Base-by-base conservation (phyloP, 1,139 yeast species). In the Geotrichum restrictum region DNA sequence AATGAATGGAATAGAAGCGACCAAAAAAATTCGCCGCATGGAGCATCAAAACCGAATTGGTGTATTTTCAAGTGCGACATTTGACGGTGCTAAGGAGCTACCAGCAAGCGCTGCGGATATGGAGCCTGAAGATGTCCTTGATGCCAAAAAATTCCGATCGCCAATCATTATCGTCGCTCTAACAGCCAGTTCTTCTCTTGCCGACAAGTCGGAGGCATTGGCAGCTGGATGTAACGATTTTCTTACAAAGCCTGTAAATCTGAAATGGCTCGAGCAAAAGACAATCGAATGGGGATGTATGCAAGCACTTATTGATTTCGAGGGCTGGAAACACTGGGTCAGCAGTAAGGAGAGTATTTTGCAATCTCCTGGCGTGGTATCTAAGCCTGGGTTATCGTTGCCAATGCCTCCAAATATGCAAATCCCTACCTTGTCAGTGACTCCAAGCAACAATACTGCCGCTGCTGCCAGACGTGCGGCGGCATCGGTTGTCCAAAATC, bases 181-280 rank as follows among this genome's bases (percentile, higher is more conserved):
- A 51, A 93, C 98, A 1, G 98, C 98, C 0, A 83, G 93, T 13
- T 86, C 94, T 18, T 80, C 94, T 21, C 82, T 85, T n/a, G 83
- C 84, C 29, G 98, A 91, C 69, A 82, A 87, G 65, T 84, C 88
- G 59, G 88, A 88, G 64, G 98, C 98, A 0, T 74, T 93, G 56
- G 86, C 95, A 45, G 97, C 98, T 1, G 98, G 98, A 44, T 93
- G 98, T 70, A 93, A 93, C 65, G 98, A 93, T 69, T 93, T 85
- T 69, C 74, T 93, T 61, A 93, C 98, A n/a, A 93, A 93, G 60
- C 98, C 98, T 0, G 98, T 93, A 11, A 91, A 89, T 63, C 75
- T 93, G 63, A 89, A 83, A 39, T 93, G 98, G 98, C 74, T 93
- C 51, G 89, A 91, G 63, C 88, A 87, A 64, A 93, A 93, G 71